phyloP scores from a whole-genome alignment of 805 yeast species.

The Wickerhamiella parazyma region DNA sequence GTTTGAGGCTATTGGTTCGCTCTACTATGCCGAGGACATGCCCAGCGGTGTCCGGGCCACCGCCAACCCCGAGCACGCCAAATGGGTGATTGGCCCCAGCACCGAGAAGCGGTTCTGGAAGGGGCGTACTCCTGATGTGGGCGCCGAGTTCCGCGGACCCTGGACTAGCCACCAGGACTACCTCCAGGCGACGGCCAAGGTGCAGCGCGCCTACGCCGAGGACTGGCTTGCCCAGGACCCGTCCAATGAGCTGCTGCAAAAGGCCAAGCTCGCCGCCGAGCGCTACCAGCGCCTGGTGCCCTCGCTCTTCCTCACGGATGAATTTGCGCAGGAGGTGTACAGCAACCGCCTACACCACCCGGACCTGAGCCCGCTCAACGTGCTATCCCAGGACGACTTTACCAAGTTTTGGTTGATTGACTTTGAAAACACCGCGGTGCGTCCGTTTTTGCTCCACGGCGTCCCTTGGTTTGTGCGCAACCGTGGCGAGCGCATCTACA shows the following conservation, averaged over 20 bases:
- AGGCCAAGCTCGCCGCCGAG: slow-evolving; percentile 37
- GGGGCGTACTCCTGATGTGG: slow-evolving; percentile 40
- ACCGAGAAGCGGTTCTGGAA: slow-evolving; percentile 69
- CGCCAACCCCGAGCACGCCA: slow-evolving; percentile 34
- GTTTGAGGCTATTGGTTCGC: slow-evolving; percentile 66
- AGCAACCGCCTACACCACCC: slow-evolving; percentile 66
- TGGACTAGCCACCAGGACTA: slow-evolving; percentile 58
- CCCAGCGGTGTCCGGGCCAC: slow-evolving; percentile 28
- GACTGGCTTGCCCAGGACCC: slow-evolving; percentile 44
- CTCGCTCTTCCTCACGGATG: slow-evolving; percentile 37
- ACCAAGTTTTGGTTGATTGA: slow-evolving; percentile 46
- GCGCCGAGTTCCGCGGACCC: slow-evolving; percentile 53
- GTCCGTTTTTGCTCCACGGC: slow-evolving; percentile 66
- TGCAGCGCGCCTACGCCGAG: slow-evolving; percentile 51
- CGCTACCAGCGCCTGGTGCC: slow-evolving; percentile 45
- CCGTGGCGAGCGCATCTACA: slow-evolving; percentile 76
- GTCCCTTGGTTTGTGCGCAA: slow-evolving; percentile 78
- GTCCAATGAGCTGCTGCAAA: slow-evolving; percentile 26
- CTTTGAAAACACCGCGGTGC: slow-evolving; percentile 66
- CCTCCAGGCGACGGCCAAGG: slow-evolving; percentile 46
- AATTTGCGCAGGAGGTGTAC: slow-evolving; percentile 42
- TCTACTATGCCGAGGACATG: slow-evolving; percentile 60
- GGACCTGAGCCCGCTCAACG: slow-evolving; percentile 86
- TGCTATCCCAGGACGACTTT: slow-evolving; percentile 31
- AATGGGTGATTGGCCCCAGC: slow-evolving; percentile 90